A percentile compares a stretch with the other conserved stretches of the same genome.
Evolutionary conservation across 352 stramenopile species (phyloP).

Genomic region (Phytopythium aichiense): DNA sequence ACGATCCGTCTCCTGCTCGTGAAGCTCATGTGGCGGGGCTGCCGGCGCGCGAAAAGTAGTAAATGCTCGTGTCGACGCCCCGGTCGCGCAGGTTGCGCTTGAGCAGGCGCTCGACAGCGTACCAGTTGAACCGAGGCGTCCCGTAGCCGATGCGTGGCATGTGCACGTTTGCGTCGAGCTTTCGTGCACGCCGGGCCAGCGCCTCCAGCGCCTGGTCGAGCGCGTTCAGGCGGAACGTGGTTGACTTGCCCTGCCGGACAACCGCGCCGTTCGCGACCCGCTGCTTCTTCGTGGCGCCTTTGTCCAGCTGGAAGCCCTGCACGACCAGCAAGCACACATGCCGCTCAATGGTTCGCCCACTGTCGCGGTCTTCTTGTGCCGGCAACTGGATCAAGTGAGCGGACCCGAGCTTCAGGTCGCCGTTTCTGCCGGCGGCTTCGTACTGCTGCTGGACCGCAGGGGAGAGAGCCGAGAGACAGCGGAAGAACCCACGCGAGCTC

Average conservation of each 20-base stretch:
- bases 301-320: constrained; percentile 42
- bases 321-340: constrained; percentile 74
- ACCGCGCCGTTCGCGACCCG: constrained; percentile 25
- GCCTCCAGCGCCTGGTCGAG: constrained; percentile 42
- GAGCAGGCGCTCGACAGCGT: constrained; percentile 71
- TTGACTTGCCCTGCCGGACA: constrained; percentile 54
- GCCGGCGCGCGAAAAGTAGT: constrained; percentile 47
- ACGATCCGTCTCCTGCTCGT: not conserved
- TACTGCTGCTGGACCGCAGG: constrained; percentile 57
- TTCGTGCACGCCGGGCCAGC: constrained; percentile 29
- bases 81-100: constrained; percentile 54
- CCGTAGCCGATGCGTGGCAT: constrained; percentile 76
- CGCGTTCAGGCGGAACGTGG: constrained; percentile 60
- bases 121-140: constrained; percentile 79
- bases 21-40: not conserved
- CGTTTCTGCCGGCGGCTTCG: constrained; percentile 43
- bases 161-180: constrained; percentile 53
- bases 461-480: constrained; percentile 46
- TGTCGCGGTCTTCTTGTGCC: constrained; percentile 8
- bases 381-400: constrained; percentile 57
- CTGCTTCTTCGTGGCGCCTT: constrained; percentile 42
- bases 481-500: constrained; percentile 73
- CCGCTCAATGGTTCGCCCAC: constrained; percentile 11
- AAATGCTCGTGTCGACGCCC: constrained; percentile 53
- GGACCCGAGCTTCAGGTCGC: constrained; percentile 68